A percentile compares a stretch with the other conserved stretches of the same genome.
These are phyloP conservation scores for Rossbeevera mucosa DNA, from an alignment of 768 basidiomycete species.

Conservation along the genomic window DNA sequence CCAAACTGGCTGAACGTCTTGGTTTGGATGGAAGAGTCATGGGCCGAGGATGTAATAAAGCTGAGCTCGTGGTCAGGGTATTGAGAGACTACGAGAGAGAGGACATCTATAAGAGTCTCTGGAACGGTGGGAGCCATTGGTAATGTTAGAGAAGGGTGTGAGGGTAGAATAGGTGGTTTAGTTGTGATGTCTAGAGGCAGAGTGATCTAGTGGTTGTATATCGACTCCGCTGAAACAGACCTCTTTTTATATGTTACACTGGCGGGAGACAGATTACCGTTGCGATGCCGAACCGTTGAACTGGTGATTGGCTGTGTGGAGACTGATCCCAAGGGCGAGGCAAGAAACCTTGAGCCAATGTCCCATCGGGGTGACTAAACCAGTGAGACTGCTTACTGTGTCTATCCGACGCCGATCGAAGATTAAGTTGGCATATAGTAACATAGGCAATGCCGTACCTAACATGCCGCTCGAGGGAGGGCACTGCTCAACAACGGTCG, in stretches of 20 bases:
- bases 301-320: neutral
- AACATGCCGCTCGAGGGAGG: neutral
- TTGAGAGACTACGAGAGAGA: slow-evolving; percentile 17
- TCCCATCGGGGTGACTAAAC: neutral
- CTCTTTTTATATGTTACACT: slow-evolving; percentile 21
- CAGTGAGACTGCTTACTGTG: neutral
- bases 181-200: slow-evolving; percentile 1
- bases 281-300: neutral
- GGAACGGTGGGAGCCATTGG: slow-evolving; percentile 14
- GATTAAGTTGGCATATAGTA: slow-evolving; percentile 2
- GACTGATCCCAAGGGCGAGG: neutral
- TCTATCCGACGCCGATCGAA: slow-evolving; percentile 8
- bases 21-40: slow-evolving; percentile 26
- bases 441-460: neutral
- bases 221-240: slow-evolving; percentile 4
- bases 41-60: slow-evolving; percentile 27
- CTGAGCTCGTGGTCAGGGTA: slow-evolving; percentile 25
- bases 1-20: slow-evolving; percentile 22
- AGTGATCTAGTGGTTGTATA: neutral
- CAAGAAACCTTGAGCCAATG: slow-evolving; percentile 1
- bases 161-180: neutral
- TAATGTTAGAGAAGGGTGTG: neutral
- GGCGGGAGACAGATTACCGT: neutral
- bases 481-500: slow-evolving; percentile 1
- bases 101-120: slow-evolving; percentile 21